Percentiles rank a stretch among this genome's conserved stretches.
phyloP scores from a whole-genome alignment of 2,329 filamentous ascomycete species.

The Monosporascus cannonballus region DNA sequence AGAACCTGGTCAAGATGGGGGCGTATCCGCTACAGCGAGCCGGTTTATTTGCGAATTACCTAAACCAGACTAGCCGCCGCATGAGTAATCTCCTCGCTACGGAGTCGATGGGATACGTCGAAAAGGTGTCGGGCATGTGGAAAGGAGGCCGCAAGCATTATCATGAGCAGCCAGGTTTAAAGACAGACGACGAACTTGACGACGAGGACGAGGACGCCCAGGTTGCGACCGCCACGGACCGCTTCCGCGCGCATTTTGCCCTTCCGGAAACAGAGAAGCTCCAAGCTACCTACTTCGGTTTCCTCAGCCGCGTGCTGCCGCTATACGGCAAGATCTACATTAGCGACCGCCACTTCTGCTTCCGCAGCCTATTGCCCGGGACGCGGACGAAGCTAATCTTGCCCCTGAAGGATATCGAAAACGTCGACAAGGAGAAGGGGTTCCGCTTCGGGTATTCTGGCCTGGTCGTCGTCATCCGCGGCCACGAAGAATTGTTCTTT shows the following conservation, averaged over 20 bases:
- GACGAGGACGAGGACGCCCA: slow-evolving; percentile 57
- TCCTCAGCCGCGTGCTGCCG: slow-evolving; percentile 81
- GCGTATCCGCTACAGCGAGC: slow-evolving; percentile 78
- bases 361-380: slow-evolving; percentile 82
- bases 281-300: slow-evolving; percentile 86
- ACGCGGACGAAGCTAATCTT: slow-evolving; percentile 90
- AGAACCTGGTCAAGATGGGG: slow-evolving; percentile 54
- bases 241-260: slow-evolving; percentile 86
- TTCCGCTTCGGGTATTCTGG: slow-evolving; percentile 89
- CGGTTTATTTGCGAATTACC: slow-evolving; percentile 73
- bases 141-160: slow-evolving; percentile 89
- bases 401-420: slow-evolving; percentile 86
- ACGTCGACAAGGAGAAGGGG: slow-evolving; percentile 88
- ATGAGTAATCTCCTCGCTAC: slow-evolving; percentile 80
- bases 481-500: slow-evolving; percentile 94
- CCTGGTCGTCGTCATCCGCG: slow-evolving; percentile 85
- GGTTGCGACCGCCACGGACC: slow-evolving; percentile 61
- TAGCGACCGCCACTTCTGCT: slow-evolving; percentile 82
- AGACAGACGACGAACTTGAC: slow-evolving; percentile 47
- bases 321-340: slow-evolving; percentile 97
- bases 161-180: slow-evolving; percentile 50
- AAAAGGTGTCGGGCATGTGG: slow-evolving; percentile 97
- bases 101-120: slow-evolving; percentile 93
- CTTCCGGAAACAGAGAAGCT: slow-evolving; percentile 79
- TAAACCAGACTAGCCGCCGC: slow-evolving; percentile 70